phyloP scores from a whole-genome alignment of 106 monocot genomes.

The Chionographis japonica region DNA sequence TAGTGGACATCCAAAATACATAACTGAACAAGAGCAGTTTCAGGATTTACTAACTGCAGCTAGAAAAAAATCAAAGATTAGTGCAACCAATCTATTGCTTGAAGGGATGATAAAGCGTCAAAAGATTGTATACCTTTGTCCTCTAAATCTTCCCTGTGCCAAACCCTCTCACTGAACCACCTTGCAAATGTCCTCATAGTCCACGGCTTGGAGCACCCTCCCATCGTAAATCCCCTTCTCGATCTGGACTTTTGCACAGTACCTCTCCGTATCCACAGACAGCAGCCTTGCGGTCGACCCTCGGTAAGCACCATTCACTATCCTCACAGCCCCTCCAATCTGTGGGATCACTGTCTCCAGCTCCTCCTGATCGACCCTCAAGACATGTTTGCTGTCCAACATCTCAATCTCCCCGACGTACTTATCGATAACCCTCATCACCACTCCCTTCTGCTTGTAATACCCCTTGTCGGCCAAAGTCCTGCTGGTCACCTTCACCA shows the following conservation, averaged over 20 bases:
- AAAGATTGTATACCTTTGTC: background rate
- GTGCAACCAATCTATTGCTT: too few relatives aligned
- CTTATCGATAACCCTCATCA: constrained; percentile 75
- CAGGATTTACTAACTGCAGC: too few relatives aligned
- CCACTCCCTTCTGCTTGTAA: constrained; percentile 87
- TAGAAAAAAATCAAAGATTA: too few relatives aligned
- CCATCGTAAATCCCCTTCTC: constrained; percentile 96
- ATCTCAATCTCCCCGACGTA: constrained; percentile 91
- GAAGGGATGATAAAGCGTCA: too few relatives aligned
- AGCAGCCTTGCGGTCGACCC: constrained; percentile 71
- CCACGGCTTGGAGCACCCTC: constrained; percentile 69
- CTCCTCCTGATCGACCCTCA: constrained; percentile 89
- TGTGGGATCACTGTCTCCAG: constrained; percentile 95
- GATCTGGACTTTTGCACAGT: constrained; percentile 84
- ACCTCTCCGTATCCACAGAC: constrained; percentile 59
- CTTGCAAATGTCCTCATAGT: constrained; percentile 94
- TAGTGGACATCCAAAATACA: too few relatives aligned
- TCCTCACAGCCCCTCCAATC: constrained; percentile 80
- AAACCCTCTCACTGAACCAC: constrained; percentile 17
- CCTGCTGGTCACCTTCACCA: constrained; percentile 97
- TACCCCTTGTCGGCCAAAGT: constrained; percentile 80
- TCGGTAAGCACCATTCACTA: constrained; percentile 93
- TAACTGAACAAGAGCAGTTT: too few relatives aligned
- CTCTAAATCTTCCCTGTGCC: too few relatives aligned
- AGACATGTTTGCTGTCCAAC: constrained; percentile 81